Conservation (phyloP, 2,329 filamentous ascomycete species). For the Penicillium sp. region DNA sequence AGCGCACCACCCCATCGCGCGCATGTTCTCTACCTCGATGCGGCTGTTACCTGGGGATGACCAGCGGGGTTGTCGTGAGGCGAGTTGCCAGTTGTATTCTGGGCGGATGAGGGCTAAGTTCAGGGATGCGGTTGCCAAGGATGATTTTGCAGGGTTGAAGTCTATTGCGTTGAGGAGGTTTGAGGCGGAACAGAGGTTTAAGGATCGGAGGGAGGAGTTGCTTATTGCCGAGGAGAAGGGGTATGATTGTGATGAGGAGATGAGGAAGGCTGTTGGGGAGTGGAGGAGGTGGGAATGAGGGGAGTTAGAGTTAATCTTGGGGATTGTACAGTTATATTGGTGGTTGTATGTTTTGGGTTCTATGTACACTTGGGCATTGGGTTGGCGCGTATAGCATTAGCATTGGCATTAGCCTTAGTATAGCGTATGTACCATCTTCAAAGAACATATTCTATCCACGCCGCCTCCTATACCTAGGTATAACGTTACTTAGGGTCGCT, state of each 20-base stretch:
- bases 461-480: too few relatives aligned
- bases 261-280: conserved; percentile 47
- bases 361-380: background rate
- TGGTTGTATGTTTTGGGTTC: background rate
- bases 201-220: conserved; percentile 52
- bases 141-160: conserved; percentile 63
- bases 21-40: conserved; percentile 59
- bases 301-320: background rate
- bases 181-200: conserved; percentile 56
- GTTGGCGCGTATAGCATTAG: background rate
- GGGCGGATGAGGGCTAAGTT: conserved; percentile 72
- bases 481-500: too few relatives aligned
- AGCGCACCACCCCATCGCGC: conserved; percentile 53
- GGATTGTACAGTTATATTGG: background rate
- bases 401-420: background rate
- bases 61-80: conserved; percentile 29
- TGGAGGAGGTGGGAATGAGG: conserved; percentile 51
- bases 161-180: conserved; percentile 55
- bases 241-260: conserved; percentile 48
- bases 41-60: conserved; percentile 53
- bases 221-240: conserved; percentile 55
- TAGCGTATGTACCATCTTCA: background rate
- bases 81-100: conserved; percentile 74
- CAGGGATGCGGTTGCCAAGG: conserved; percentile 57
- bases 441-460: too few relatives aligned